Evolutionary conservation across 2,329 filamentous ascomycete genomes (phyloP), one percentile per base, ranked within the genome.

Genomic region (Exophiala aquamarina): DNA sequence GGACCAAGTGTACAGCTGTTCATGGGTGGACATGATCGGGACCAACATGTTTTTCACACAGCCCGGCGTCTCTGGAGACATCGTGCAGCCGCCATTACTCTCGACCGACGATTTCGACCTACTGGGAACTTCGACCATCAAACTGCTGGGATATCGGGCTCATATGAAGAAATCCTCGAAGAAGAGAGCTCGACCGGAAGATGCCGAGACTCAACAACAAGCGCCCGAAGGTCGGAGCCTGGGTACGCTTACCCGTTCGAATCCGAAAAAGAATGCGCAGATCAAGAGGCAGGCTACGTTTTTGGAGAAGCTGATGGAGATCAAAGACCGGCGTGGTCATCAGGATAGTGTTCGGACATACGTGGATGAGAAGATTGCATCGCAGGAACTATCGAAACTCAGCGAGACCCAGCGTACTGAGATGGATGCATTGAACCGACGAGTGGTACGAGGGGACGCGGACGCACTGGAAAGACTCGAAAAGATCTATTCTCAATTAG

Each of bases 1-100:
- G 48, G 87, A 86, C 21, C 81, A 84, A 52, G 72, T 94, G 17
- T 93, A 91, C 63, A 83, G 82, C 54, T 92, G 89, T 55, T 72
- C 81, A 36, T 97, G 92, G 92, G 79, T 82, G 9, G 82, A 87
- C 52, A 86, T 89, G 50, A 80, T 95, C 34, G 92, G 92, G 28
- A 95, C 90, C 0, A 89, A 94, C 57, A 72, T 91, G 55, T 79
- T 95, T 33, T 85, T 96, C 59, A 77, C 76, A 1, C 68, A 68
- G 13, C 77, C 74, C 66, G 79, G 31, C 77, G 75, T n/a, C 69
- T 73, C 23, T 65, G 43, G 61, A 57, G 17, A 59, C 54, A 41
- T 61, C 60, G n/a, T n/a, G n/a, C n/a, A n/a, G n/a, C 17, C 59
- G 61, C 41, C 45, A 13, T 19, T 52, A 11, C 44, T 26, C 20